Evolutionary conservation across 805 yeast genomes (phyloP).

Genomic region (Starmerella vitae): DNA sequence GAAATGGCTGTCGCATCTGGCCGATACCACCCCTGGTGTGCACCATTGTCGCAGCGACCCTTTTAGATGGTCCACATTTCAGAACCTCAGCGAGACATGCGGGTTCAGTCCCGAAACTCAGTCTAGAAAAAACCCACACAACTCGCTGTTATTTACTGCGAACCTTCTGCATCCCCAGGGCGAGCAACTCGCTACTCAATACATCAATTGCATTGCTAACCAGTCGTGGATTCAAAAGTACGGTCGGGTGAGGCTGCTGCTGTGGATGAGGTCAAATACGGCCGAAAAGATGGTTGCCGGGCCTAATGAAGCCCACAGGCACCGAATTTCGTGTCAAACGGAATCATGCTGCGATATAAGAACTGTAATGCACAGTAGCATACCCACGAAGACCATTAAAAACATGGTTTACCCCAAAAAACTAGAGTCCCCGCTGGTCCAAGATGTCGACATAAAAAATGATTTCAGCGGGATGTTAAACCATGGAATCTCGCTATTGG

Average conservation of each 20-base stretch:
- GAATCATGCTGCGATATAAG: conserved; percentile 49
- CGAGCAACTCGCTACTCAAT: conserved; percentile 61
- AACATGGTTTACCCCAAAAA: conserved; percentile 17
- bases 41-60: conserved; percentile 37
- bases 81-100: conserved; percentile 34
- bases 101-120: conserved; percentile 31
- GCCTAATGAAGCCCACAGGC: conserved; percentile 38
- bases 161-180: conserved; percentile 44
- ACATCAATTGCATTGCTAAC: conserved; percentile 53
- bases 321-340: conserved; percentile 49
- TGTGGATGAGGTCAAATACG: conserved; percentile 50
- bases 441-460: neutral
- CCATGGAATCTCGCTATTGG: conserved; percentile 34
- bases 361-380: conserved; percentile 21
- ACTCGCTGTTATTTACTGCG: conserved; percentile 44
- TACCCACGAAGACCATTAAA: neutral
- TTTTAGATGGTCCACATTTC: conserved; percentile 53
- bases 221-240: conserved; percentile 61
- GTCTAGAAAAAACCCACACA: conserved; percentile 34
- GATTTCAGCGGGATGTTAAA: conserved; percentile 19
- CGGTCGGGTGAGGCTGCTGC: conserved; percentile 61
- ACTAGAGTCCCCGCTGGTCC: conserved; percentile 12
- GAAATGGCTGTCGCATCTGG: conserved; percentile 16
- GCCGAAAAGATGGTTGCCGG: conserved; percentile 51
- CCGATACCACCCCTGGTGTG: conserved; percentile 18